Percentiles rank a stretch among this genome's conserved stretches.
Conservation (phyloP, 495 filamentous ascomycete genomes). For the Physcia stellaris region DNA sequence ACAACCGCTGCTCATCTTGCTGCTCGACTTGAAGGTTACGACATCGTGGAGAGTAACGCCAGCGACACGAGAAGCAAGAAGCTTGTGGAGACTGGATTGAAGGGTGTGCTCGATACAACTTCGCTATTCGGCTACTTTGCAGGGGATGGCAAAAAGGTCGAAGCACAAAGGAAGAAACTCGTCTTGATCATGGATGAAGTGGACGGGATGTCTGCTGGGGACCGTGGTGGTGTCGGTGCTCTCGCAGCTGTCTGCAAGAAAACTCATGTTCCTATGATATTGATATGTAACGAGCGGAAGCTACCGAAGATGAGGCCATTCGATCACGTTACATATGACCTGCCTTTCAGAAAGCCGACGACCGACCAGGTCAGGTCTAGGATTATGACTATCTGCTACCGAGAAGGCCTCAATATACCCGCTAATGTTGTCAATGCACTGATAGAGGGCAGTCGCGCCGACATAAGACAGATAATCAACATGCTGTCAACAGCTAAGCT, state of each 20-base stretch:
- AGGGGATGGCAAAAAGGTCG: conserved; percentile 66
- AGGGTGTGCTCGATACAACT: conserved; percentile 83
- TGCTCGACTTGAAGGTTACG: conserved; percentile 83
- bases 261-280: conserved; percentile 84
- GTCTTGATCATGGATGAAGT: conserved; percentile 99
- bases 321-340: conserved; percentile 65
- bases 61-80: conserved; percentile 98
- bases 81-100: conserved; percentile 73
- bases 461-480: conserved; percentile 97
- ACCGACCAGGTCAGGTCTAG: conserved; percentile 77
- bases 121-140: conserved; percentile 88
- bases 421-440: conserved; percentile 80
- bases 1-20: conserved; percentile 93
- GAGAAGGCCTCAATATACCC: conserved; percentile 80
- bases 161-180: conserved; percentile 73
- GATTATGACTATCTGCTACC: conserved; percentile 85
- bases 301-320: conserved; percentile 98
- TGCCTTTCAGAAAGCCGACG: conserved; percentile 81
- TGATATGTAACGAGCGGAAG: conserved; percentile 92
- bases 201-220: conserved; percentile 96
- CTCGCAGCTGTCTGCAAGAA: conserved; percentile 89
- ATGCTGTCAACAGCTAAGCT: conserved; percentile 92
- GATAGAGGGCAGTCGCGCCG: conserved; percentile 85
- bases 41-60: conserved; percentile 88
- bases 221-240: conserved; percentile 90